Evolutionary conservation across 352 stramenopile species (phyloP), one percentile per base, ranked within the genome.

Genomic region (Phytophthora pini): DNA sequence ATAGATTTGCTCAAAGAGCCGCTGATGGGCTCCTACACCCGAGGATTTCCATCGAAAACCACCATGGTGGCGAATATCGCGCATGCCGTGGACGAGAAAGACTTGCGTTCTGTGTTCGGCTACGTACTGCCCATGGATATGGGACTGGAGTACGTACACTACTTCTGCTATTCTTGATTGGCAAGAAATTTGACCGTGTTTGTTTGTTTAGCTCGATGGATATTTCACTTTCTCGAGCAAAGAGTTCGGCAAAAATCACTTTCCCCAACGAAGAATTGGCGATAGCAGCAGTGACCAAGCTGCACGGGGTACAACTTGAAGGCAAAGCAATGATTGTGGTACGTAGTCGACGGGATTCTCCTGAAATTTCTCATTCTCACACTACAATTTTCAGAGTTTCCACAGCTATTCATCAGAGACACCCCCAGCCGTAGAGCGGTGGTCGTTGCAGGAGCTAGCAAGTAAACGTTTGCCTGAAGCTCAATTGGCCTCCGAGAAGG

Each of bases 41-140:
- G 60, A 39, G 84, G 78, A 15, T 27, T 27, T 3, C 66, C 68
- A 46, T 82, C 71, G 2, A 56, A 12, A 1, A 60, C 22, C 6
- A 56, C 90, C 13, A 22, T 64, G 9, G 78, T 90, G 10, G 55
- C 41, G 38, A 92, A 90, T 24, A 17, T 93, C 13, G 64, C 80
- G 5, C 43, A 58, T 15, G 56, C 56, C 0, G 68, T 87, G 10
- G 84, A 92, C 36, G 60, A 79, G 22, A 80, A 82, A 27, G 80
- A 89, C 54, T 54, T 93, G 40, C 59, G 66, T 17, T 88, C 72
- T 36, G 61, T 93, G 24, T 87, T 92, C 59, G 73, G 79, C 34
- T 77, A 82, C 49, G 76, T 86, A 0, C 47, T 93, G 24, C 81
- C 82, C 2, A 34, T 61, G 2, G 54, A 76, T 22, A 24, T 69